Evolutionary conservation across 73 alveolate species (phyloP).

Genomic region (Paramecium primaurelia): DNA sequence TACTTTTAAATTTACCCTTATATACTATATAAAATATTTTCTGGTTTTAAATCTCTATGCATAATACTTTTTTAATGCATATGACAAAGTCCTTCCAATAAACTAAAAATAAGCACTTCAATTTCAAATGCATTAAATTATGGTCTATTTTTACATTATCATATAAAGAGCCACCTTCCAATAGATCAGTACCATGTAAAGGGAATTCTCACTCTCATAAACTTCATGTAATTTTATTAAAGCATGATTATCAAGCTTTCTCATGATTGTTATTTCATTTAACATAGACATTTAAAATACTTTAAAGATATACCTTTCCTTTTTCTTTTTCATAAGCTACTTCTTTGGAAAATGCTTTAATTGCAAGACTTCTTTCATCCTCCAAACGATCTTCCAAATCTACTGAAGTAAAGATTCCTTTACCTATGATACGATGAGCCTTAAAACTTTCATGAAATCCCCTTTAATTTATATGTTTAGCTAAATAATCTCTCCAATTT

Average conservation of each 20-base stretch:
- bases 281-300: slow-evolving; percentile 66
- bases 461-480: slow-evolving; percentile 39
- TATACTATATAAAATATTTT: slow-evolving; percentile 82
- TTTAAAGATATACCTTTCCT: slow-evolving; percentile 32
- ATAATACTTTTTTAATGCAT: slow-evolving; percentile 80
- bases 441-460: slow-evolving; percentile 48
- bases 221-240: slow-evolving; percentile 78
- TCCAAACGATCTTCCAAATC: slow-evolving; percentile 63
- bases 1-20: not conserved
- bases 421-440: slow-evolving; percentile 52
- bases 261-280: slow-evolving; percentile 87
- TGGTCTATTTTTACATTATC: slow-evolving; percentile 69
- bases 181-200: slow-evolving; percentile 70
- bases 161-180: slow-evolving; percentile 80
- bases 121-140: slow-evolving; percentile 68
- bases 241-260: slow-evolving; percentile 83
- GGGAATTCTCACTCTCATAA: slow-evolving; percentile 74
- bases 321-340: slow-evolving; percentile 53
- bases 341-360: slow-evolving; percentile 59
- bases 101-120: slow-evolving; percentile 65
- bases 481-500: slow-evolving; percentile 45
- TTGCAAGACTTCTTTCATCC: slow-evolving; percentile 55
- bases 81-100: slow-evolving; percentile 77
- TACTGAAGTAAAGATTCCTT: slow-evolving; percentile 54
- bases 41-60: slow-evolving; percentile 97